Percentiles rank a stretch among this genome's conserved stretches.
These are phyloP conservation scores for Corymbia maculata DNA, from an alignment of 345 rosid species.

Conservation along the genomic window DNA sequence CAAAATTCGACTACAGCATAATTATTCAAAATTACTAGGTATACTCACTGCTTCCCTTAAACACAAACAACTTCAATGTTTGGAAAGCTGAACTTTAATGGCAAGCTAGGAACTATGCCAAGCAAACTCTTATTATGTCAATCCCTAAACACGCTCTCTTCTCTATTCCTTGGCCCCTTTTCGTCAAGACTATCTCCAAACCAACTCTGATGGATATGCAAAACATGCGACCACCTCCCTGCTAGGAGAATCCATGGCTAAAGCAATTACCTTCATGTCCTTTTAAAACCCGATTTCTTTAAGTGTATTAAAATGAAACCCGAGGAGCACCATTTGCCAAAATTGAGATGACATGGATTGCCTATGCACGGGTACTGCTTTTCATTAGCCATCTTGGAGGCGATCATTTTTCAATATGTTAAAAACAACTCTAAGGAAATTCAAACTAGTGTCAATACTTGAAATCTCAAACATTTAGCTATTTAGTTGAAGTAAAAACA, in stretches of 20 bases:
- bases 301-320: neutral
- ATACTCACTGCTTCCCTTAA: neutral
- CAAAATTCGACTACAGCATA: too few species aligned
- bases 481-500: neutral
- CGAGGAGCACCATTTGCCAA: neutral
- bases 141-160: neutral
- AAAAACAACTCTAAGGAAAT: neutral
- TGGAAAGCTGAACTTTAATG: neutral
- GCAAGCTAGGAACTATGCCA: neutral
- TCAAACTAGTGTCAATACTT: neutral
- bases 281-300: neutral
- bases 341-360: neutral
- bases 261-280: neutral
- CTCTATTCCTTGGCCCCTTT: neutral
- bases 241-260: neutral
- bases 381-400: neutral
- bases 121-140: neutral
- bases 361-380: neutral
- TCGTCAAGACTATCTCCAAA: neutral
- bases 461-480: neutral
- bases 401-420: neutral
- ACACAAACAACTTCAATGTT: neutral
- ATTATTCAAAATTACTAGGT: too few species aligned
- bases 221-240: neutral
- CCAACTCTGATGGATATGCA: neutral